A percentile compares a stretch with the other conserved stretches of the same genome.
Evolutionary conservation across 2,329 filamentous ascomycete genomes (phyloP).

Genomic region (Massarina eburnea): DNA sequence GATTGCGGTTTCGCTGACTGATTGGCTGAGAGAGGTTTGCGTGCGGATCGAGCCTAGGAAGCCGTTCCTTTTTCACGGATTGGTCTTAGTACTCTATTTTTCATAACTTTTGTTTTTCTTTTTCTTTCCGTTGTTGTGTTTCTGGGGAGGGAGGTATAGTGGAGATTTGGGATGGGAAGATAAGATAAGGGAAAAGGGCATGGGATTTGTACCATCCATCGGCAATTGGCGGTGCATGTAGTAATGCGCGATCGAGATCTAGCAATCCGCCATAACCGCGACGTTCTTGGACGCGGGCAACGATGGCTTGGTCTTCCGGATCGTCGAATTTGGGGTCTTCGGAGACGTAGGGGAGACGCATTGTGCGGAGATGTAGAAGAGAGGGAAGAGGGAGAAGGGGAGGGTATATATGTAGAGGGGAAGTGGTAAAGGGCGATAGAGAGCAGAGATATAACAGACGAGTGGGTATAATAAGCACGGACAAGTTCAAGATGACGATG

Average conservation of each 20-base stretch:
- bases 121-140: no score
- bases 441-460: no score
- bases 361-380: conserved; percentile 23
- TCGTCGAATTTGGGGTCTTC: conserved; percentile 52
- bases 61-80: no score
- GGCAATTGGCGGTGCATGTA: conserved; percentile 58
- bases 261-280: conserved; percentile 54
- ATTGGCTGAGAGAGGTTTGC: conserved; percentile 51
- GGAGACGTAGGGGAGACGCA: conserved; percentile 58
- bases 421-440: no score
- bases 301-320: conserved; percentile 52
- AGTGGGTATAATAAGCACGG: no score
- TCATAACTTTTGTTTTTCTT: no score
- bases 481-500: no score
- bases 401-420: neutral
- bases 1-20: conserved; percentile 75
- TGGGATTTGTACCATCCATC: conserved; percentile 59
- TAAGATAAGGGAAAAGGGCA: neutral
- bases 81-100: no score
- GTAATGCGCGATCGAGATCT: conserved; percentile 55
- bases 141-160: no score
- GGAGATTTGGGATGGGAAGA: neutral
- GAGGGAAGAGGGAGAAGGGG: neutral
- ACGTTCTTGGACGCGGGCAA: conserved; percentile 54
- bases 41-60: conserved; percentile 60